phyloP scores from a whole-genome alignment of 352 stramenopile species.

The Albugo candida region DNA sequence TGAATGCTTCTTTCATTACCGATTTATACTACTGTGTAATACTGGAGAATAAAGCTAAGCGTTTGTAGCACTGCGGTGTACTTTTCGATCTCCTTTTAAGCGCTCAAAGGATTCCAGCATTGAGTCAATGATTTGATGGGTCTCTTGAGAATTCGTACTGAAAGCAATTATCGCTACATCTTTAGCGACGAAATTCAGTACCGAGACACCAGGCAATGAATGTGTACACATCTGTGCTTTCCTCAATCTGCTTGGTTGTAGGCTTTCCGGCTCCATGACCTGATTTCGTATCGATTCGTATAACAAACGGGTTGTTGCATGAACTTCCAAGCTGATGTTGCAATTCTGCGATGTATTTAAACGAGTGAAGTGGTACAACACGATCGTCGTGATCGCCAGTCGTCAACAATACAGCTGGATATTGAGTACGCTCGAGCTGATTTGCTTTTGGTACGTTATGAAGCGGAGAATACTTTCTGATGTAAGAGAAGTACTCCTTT shows the following conservation, averaged over 20 bases:
- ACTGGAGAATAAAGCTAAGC: too few species aligned
- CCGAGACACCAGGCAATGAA: conserved; percentile 67
- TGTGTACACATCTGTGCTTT: conserved; percentile 66
- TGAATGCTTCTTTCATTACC: too few species aligned
- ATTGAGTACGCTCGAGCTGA: conserved; percentile 7
- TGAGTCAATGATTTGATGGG: too few species aligned
- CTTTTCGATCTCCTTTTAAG: too few species aligned
- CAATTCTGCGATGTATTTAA: conserved; percentile 78
- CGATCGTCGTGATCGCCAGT: conserved; percentile 83
- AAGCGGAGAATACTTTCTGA: conserved; percentile 73
- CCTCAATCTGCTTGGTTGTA: conserved; percentile 75
- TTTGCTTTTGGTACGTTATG: conserved; percentile 61
- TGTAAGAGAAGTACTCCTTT: conserved; percentile 59
- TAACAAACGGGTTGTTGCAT: conserved; percentile 73
- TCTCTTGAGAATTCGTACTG: too few species aligned
- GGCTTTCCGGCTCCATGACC: conserved; percentile 79
- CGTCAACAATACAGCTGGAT: conserved; percentile 65
- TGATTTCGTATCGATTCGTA: conserved; percentile 79
- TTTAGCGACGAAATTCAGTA: conserved; percentile 22
- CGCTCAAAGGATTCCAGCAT: too few species aligned
- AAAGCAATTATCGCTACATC: neutral
- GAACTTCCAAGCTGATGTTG: conserved; percentile 47
- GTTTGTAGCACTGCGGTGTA: too few species aligned
- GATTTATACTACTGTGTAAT: too few species aligned
- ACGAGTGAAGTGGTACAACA: conserved; percentile 80